These are phyloP conservation scores for Metschnikowia picachoensis DNA, from an alignment of 805 yeast genomes.

Conservation along the genomic window DNA sequence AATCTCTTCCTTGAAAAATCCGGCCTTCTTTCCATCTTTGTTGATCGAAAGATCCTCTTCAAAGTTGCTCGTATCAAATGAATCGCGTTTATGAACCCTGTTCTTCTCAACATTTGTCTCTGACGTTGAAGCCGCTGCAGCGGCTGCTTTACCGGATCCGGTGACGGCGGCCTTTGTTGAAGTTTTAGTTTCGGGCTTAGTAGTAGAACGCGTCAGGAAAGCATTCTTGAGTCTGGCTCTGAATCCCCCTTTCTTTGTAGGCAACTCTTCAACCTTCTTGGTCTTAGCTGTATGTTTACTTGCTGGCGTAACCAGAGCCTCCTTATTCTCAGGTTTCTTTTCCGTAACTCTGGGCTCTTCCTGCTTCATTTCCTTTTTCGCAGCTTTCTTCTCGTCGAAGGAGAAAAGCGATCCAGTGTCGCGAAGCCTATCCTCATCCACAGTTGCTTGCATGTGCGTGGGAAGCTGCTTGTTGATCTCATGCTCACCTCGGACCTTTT, in stretches of 20 bases:
- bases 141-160: conserved; percentile 1
- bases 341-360: not conserved
- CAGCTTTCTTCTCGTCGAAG: conserved; percentile 21
- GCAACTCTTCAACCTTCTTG: conserved; percentile 1
- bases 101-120: not conserved
- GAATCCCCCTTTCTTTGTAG: conserved; percentile 14
- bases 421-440: conserved; percentile 33
- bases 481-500: conserved; percentile 43
- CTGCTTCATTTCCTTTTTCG: conserved; percentile 6
- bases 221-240: conserved; percentile 15
- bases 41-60: conserved; percentile 31
- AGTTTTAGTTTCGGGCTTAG: conserved; percentile 4
- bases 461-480: conserved; percentile 49
- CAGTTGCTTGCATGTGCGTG: conserved; percentile 43
- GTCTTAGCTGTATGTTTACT: not conserved
- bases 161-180: conserved; percentile 1
- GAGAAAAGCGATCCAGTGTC: conserved; percentile 40
- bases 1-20: conserved; percentile 41
- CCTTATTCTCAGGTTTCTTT: not conserved
- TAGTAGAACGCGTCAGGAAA: conserved; percentile 3
- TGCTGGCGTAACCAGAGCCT: not conserved
- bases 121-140: not conserved
- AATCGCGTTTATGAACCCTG: not conserved
- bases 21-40: conserved; percentile 29
- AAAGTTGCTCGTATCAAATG: conserved; percentile 11